Base-by-base conservation (phyloP, 352 stramenopile species). In the Phytophthora rubi region DNA sequence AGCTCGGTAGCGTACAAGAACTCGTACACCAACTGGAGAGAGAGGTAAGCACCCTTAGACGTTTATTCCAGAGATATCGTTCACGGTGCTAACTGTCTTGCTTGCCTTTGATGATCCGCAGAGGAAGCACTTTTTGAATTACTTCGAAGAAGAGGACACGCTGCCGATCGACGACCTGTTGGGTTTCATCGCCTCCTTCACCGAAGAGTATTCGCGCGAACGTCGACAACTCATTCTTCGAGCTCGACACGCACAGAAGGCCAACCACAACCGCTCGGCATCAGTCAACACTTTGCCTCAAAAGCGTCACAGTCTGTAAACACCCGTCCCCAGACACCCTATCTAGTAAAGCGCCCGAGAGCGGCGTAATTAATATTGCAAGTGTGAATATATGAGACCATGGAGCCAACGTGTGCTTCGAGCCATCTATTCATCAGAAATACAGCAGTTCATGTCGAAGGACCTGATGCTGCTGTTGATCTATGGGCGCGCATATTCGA, bases 141-240 rank as follows among this genome's bases (percentile, higher is more conserved):
- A 92, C 47, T 91, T 95, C 35, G 86, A 92, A 64, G 88, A 95
- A 64, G 78, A 91, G 39, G 84, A 85, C 21, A 76, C 72, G 0
- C 63, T 90, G 26, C 81, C 88, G 42, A 64, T 95, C 21, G 88
- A 95, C 57, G 86, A 86, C 35, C 48, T 94, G 45, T 70, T 94
- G 12, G 74, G 75, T 1, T 78, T 84, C 59, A 88, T 48, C 7
- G 42, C 42, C 16, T 23, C 42, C 16, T 48, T 48, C 16, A 48
- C 42, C 3, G 42, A 48, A 8, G 42, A 48, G 42, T 48, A 48
- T n/a, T 48, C 42, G 16, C 42, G 74, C 12, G 82, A 92, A 42
- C 83, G 86, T 49, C 65, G 77, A 18, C 82, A 88, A 47, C 64
- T 85, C 28, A 58, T 80, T 66, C 53, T 73, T 28, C 62, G 68